These are phyloP conservation scores for Glaciozyma martinii DNA, from an alignment of 768 basidiomycete genomes.

Conservation along the genomic window DNA sequence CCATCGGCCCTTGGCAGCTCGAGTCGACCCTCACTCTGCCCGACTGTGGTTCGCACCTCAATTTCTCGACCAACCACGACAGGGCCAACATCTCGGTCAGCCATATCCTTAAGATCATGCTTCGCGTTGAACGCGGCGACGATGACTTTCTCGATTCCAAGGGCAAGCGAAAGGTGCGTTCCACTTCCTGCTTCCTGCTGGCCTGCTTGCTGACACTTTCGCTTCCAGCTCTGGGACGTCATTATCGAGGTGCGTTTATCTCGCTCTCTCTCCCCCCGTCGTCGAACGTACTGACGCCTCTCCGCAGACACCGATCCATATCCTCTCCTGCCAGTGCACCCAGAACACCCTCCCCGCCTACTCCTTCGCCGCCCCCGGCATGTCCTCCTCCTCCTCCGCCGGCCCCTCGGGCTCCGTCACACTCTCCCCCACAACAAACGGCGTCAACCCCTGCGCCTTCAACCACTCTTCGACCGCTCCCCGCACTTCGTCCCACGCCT, in stretches of 20 bases:
- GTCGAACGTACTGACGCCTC: too few relatives aligned
- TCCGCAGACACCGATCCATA: conserved; percentile 57
- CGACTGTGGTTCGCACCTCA: conserved; percentile 46
- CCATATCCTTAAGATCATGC: conserved; percentile 69
- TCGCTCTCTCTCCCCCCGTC: background rate
- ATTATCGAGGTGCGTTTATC: conserved; percentile 40
- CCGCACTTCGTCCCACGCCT: conserved; percentile 27
- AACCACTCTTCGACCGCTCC: background rate
- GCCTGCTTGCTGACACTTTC: background rate
- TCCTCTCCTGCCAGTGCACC: conserved; percentile 79
- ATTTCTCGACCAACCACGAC: conserved; percentile 71
- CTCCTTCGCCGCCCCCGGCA: conserved; percentile 25
- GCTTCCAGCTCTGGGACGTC: conserved; percentile 33
- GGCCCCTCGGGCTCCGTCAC: background rate
- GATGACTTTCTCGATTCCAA: conserved; percentile 55
- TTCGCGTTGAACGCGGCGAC: conserved; percentile 75
- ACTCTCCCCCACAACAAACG: background rate
- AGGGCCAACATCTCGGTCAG: conserved; percentile 62
- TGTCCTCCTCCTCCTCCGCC: background rate
- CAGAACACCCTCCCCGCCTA: conserved; percentile 74
- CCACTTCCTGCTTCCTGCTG: too few relatives aligned
- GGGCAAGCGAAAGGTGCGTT: conserved; percentile 54
- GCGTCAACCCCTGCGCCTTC: background rate
- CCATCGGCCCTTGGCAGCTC: conserved; percentile 73
- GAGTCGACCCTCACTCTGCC: conserved; percentile 63